These are phyloP conservation scores for Phylloporus arenicola DNA, from an alignment of 768 basidiomycete genomes.

Conservation along the genomic window DNA sequence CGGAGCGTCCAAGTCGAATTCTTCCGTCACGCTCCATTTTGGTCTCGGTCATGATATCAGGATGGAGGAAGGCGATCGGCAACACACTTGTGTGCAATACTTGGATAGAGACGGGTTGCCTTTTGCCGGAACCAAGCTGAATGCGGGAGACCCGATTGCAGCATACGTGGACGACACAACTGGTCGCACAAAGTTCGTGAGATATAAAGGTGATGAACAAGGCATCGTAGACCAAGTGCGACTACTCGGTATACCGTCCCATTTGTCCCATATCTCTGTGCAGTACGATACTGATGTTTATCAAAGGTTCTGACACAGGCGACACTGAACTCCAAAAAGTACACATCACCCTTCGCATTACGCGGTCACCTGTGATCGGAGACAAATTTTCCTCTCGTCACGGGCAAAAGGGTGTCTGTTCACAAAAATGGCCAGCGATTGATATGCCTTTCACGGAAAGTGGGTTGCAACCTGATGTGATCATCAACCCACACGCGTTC, in stretches of 20 bases:
- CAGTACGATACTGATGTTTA: slow-evolving; percentile 1
- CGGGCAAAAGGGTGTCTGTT: slow-evolving; percentile 99
- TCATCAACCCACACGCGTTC: slow-evolving; percentile 99
- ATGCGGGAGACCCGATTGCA: slow-evolving; percentile 73
- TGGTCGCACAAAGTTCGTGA: slow-evolving; percentile 76
- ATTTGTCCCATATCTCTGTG: neutral
- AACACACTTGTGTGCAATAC: slow-evolving; percentile 43
- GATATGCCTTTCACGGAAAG: slow-evolving; percentile 99
- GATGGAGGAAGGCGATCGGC: slow-evolving; percentile 41
- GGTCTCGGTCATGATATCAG: slow-evolving; percentile 76
- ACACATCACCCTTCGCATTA: slow-evolving; percentile 88
- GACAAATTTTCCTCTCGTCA: slow-evolving; percentile 99
- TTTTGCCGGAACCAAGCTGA: slow-evolving; percentile 61
- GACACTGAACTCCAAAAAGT: slow-evolving; percentile 88
- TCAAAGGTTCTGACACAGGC: slow-evolving; percentile 76
- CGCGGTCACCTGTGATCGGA: slow-evolving; percentile 93
- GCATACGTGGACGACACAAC: slow-evolving; percentile 86
- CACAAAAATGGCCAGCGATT: slow-evolving; percentile 95
- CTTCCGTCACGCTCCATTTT: slow-evolving; percentile 78
- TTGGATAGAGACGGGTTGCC: slow-evolving; percentile 86
- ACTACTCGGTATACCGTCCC: slow-evolving; percentile 56
- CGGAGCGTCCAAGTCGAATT: slow-evolving; percentile 54
- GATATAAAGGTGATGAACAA: slow-evolving; percentile 94
- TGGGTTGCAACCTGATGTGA: slow-evolving; percentile 97
- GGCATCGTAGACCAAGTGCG: slow-evolving; percentile 90